These are phyloP conservation scores for Penicillium sp. DNA, from an alignment of 2,329 filamentous ascomycete genomes.

Conservation along the genomic window DNA sequence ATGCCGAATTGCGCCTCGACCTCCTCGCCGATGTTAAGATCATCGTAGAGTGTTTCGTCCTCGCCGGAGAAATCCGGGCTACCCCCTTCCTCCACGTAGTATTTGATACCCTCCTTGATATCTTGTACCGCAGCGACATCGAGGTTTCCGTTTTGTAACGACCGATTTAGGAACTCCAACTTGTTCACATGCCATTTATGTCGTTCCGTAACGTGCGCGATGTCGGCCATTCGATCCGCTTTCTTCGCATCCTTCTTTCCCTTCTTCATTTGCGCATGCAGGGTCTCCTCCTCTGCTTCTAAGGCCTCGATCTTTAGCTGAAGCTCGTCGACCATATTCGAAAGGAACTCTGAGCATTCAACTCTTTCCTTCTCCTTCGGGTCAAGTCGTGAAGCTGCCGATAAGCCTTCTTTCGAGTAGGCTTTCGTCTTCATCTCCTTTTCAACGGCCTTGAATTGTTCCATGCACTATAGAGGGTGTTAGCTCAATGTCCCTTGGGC, in stretches of 20 bases:
- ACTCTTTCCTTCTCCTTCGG: constrained; percentile 96
- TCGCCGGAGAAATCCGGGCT: constrained; percentile 82
- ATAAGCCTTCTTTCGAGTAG: constrained; percentile 96
- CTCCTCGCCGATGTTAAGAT: constrained; percentile 86
- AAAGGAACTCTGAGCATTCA: constrained; percentile 82
- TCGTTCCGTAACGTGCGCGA: constrained; percentile 78
- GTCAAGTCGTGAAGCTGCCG: constrained; percentile 85
- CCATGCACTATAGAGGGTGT: constrained; percentile 61
- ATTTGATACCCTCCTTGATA: constrained; percentile 86
- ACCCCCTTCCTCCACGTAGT: constrained; percentile 88
- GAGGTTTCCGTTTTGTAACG: constrained; percentile 86
- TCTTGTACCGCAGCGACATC: constrained; percentile 83
- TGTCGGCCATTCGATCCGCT: constrained; percentile 80
- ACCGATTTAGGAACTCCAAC: constrained; percentile 82
- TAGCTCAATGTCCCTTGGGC: constrained; percentile 21
- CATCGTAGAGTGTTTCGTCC: constrained; percentile 93
- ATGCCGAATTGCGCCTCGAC: constrained; percentile 77
- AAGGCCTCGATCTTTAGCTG: constrained; percentile 89
- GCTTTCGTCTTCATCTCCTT: constrained; percentile 99
- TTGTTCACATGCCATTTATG: constrained; percentile 97
- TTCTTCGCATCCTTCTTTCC: constrained; percentile 82
- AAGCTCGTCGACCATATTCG: constrained; percentile 82
- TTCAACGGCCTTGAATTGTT: constrained; percentile 99
- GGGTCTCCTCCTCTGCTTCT: constrained; percentile 81
- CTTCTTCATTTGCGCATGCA: constrained; percentile 91